A percentile compares a stretch with the other conserved stretches of the same genome.
Conservation (phyloP, 2,329 filamentous ascomycete genomes). For the Diaporthe nobilis region DNA sequence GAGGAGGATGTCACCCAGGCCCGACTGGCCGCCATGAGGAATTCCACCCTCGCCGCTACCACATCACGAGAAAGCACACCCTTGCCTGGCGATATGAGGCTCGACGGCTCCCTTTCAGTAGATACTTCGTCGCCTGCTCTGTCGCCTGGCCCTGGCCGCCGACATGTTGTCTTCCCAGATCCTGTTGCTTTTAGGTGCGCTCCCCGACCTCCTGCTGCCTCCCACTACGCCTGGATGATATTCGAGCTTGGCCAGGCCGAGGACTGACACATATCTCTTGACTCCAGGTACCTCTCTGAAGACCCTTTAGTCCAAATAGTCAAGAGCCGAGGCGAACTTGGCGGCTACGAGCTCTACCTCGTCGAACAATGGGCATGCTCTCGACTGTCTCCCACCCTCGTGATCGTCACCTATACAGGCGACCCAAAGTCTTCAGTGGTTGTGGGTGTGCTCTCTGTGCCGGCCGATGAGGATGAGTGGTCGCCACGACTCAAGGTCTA, state of each 20-base stretch:
- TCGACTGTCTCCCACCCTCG: constrained; percentile 87
- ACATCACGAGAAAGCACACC: constrained; percentile 41
- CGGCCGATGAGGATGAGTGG: constrained; percentile 84
- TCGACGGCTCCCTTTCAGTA: constrained; percentile 46
- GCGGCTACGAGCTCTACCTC: constrained; percentile 92
- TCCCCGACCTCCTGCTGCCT: neutral
- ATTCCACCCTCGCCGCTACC: constrained; percentile 44
- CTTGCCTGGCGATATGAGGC: constrained; percentile 39
- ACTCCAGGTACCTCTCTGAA: constrained; percentile 82
- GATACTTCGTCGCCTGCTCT: constrained; percentile 44
- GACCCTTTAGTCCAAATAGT: constrained; percentile 83
- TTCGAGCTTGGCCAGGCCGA: neutral
- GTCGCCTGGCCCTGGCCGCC: constrained; percentile 52
- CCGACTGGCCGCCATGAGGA: constrained; percentile 50
- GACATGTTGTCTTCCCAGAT: constrained; percentile 70
- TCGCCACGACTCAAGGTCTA: constrained; percentile 84
- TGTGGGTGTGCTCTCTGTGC: constrained; percentile 85
- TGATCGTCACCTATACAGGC: constrained; percentile 94
- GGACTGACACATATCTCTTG: constrained; percentile 4
- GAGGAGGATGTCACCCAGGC: constrained; percentile 57
- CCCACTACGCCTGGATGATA: neutral
- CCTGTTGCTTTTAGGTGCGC: constrained; percentile 69
- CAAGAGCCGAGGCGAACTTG: constrained; percentile 77
- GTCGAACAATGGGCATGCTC: constrained; percentile 99
- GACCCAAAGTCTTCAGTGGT: constrained; percentile 84